A percentile compares a stretch with the other conserved stretches of the same genome.
Evolutionary conservation across 176 grass and related monocot species (phyloP).

Genomic region (Hordeum vulgare): MorexV3_pseudomolecules_assembly NC_058520.1:567018290-567018789

Average conservation of each 20-base stretch:
- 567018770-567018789: not conserved
- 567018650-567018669: not conserved
- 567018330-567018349: conserved; percentile 12
- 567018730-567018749: not conserved
- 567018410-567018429: conserved; percentile 57
- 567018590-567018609: not conserved
- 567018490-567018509: not conserved
- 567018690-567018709: not conserved
- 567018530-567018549: not conserved
- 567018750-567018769: not conserved
- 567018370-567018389: conserved; percentile 43
- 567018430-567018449: conserved; percentile 40
- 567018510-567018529: not conserved
- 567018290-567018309: conserved; percentile 23
- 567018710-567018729: not conserved
- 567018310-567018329: conserved; percentile 10
- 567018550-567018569: not conserved
- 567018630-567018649: not conserved
- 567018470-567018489: not conserved
- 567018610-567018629: not conserved
- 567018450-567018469: not conserved
- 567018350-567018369: conserved; percentile 46
- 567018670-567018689: not conserved
- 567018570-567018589: not conserved
- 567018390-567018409: conserved; percentile 56